Evolutionary conservation across 441 rosid genomes (phyloP), one percentile per base, ranked within the genome.

Genomic region (Arabidopsis lyrata): DNA sequence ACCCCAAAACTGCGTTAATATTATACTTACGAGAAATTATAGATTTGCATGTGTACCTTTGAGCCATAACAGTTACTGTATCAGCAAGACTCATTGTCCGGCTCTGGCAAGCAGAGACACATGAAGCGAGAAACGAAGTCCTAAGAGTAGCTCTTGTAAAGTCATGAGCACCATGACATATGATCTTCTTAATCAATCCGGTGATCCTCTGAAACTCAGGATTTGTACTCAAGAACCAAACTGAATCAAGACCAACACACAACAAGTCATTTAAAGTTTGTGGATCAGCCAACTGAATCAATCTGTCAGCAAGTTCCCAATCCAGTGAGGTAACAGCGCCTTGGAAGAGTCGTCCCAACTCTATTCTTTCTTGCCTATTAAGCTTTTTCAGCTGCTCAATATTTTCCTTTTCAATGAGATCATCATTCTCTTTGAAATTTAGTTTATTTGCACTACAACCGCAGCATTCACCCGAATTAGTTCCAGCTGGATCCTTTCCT

Each of bases 91-190:
- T 90, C 97, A 92, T 86, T 2, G 92, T 89, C 72, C 88, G 86
- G 83, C 97, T 89, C 81, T 87, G 97, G 82, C 97, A 95, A 22
- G 99, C 97, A 22, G 97, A 92, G 78, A 92, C 97, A 61, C 97
- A 95, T 14, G 99, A 88, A 73, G 99, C 97, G 14, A 95, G 90
- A 86, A 95, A 95, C 0, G 97, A 95, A 76, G 97, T 92, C 78
- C 99, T 90, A 45, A 92, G 90, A 66, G 94, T 89, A 64, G 97
- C 99, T 87, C 99, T 86, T 2, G 97, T 89, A 77, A 90, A 95
- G 82, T 94, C 97, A 81, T 89, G 86, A 81, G 97, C 97, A 76
- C 99, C 99, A 69, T 78, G 87, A 12, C 78, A 77, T 67, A 95
- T 83, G 29, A 90, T 84, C 81, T 84, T 90, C 86, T 84, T 89